Base-by-base conservation (phyloP, 1,139 yeast species). In the Diutina mesorugosa region DNA sequence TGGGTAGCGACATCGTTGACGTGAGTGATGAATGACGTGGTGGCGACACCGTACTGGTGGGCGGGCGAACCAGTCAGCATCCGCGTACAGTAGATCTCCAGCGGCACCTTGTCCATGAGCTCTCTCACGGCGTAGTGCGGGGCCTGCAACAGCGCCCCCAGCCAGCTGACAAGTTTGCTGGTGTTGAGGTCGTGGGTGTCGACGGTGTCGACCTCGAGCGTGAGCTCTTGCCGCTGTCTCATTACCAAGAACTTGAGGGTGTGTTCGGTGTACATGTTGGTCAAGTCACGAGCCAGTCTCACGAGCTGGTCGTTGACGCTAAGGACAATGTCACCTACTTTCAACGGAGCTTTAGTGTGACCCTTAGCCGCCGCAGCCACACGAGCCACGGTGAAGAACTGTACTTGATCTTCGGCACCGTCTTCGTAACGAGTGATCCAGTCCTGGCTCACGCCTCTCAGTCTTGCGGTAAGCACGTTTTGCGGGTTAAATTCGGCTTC, bases 21-120 rank as follows among this genome's bases (percentile, higher is more conserved):
- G 67, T 90, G 96, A 0, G 97, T 90, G 58, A 90, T 87, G 71
- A 90, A 90, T 66, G 87, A 84, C 3, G 93, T 85, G 3, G 90
- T 79, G 10, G 84, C 81, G 58, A 90, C 79, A n/a, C 89, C 88
- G 66, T 87, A 89, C 64, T 87, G 93, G 59, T 83, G 79, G 18
- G 95, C 93, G 9, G 97, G 97, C 0, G 96, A 88, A 14, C 96
- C 96, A 45, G 81, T 78, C 54, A 84, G 78, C 65, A 87, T 79
- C 41, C 83, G 77, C 1, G 90, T 84, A 56, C 90, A 84, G 65
- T 89, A 90, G 14, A 90, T 93, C 58, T 83, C 84, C 26, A 91
- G 85, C n/a, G 96, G 96, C 55, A 89, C 74, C 57, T 80, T 77
- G 58, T 81, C 83, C 80, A 87, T 84, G 55, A 87, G 83, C 71